These are phyloP conservation scores for Isabelozyma gotoi DNA, from an alignment of 805 yeast genomes.

Conservation along the genomic window DNA sequence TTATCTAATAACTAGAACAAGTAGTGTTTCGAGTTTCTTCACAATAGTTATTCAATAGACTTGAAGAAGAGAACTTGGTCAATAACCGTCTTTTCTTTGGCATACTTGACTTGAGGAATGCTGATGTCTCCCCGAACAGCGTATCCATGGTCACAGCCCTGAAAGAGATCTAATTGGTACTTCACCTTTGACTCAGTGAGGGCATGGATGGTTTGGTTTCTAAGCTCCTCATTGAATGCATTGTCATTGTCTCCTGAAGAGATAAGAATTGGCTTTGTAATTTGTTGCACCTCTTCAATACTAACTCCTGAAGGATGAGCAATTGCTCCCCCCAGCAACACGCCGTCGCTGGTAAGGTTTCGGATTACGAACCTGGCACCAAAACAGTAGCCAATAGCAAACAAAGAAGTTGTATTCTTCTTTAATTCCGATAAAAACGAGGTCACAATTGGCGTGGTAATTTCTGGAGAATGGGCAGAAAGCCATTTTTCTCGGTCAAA, in stretches of 20 bases:
- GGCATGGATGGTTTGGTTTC: conserved; percentile 55
- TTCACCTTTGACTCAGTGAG: conserved; percentile 46
- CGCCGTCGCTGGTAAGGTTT: conserved; percentile 28
- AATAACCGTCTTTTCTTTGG: conserved; percentile 62
- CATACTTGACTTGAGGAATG: conserved; percentile 52
- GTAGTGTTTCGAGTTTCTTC: too few species aligned
- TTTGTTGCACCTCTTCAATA: conserved; percentile 55
- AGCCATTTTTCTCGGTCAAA: too few species aligned
- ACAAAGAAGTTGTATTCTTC: too few species aligned
- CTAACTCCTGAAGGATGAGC: conserved; percentile 80
- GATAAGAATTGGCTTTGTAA: conserved; percentile 62
- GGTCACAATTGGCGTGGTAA: conserved; percentile 48
- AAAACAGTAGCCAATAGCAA: conserved; percentile 24
- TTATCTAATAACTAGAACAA: too few species aligned
- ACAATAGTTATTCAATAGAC: conserved; percentile 43
- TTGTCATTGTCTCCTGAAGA: conserved; percentile 70
- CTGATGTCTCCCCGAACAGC: conserved; percentile 70
- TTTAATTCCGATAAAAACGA: conserved; percentile 44
- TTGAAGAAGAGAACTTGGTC: too few species aligned
- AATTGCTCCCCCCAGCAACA: conserved; percentile 60
- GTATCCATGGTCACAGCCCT: conserved; percentile 71
- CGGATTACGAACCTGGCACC: conserved; percentile 26
- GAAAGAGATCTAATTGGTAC: conserved; percentile 57
- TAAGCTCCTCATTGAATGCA: conserved; percentile 57
- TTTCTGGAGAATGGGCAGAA: conserved; percentile 48